Conservation (phyloP, 2,329 filamentous ascomycete genomes). For the Dryadomyces sulphureus region DNA sequence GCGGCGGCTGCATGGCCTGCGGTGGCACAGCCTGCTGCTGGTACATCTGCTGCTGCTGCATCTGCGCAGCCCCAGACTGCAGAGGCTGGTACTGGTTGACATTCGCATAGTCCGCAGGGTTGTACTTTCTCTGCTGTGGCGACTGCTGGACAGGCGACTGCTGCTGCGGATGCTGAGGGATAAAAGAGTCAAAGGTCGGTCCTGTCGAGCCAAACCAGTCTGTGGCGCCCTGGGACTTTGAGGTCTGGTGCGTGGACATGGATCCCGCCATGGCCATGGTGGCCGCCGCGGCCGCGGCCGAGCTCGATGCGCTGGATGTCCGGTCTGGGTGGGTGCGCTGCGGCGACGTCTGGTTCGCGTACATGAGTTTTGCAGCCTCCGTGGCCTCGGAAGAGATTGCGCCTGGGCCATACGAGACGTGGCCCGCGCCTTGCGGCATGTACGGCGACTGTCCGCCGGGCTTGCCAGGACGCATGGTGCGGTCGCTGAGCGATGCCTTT, state of each 20-base stretch:
- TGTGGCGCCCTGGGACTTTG: slow-evolving; percentile 6
- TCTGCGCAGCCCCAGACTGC: slow-evolving; percentile 19
- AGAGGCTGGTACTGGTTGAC: slow-evolving; percentile 32
- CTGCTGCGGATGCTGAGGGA: slow-evolving; percentile 13
- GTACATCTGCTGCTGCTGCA: slow-evolving; percentile 13
- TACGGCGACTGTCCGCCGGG: slow-evolving; percentile 15
- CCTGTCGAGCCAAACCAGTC: no score
- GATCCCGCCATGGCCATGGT: slow-evolving; percentile 40
- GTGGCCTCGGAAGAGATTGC: slow-evolving; percentile 37
- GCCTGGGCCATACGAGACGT: slow-evolving; percentile 16
- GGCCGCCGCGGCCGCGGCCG: slow-evolving; percentile 40
- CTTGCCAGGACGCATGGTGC: slow-evolving; percentile 46
- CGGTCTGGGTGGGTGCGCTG: slow-evolving; percentile 37
- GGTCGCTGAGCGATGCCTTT: slow-evolving; percentile 44
- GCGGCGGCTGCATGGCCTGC: slow-evolving; percentile 14
- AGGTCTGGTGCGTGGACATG: slow-evolving; percentile 19
- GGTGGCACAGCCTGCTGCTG: slow-evolving; percentile 13
- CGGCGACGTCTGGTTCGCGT: slow-evolving; percentile 36
- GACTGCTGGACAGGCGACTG: slow-evolving; percentile 26
- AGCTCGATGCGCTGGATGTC: slow-evolving; percentile 30
- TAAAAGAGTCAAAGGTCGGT: no score
- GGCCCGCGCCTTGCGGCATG: slow-evolving; percentile 3
- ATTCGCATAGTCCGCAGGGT: slow-evolving; percentile 62
- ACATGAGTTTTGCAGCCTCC: slow-evolving; percentile 50
- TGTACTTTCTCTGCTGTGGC: slow-evolving; percentile 53